Conservation (phyloP, 345 rosid species). For the Eucalyptus guilfoylei region DNA sequence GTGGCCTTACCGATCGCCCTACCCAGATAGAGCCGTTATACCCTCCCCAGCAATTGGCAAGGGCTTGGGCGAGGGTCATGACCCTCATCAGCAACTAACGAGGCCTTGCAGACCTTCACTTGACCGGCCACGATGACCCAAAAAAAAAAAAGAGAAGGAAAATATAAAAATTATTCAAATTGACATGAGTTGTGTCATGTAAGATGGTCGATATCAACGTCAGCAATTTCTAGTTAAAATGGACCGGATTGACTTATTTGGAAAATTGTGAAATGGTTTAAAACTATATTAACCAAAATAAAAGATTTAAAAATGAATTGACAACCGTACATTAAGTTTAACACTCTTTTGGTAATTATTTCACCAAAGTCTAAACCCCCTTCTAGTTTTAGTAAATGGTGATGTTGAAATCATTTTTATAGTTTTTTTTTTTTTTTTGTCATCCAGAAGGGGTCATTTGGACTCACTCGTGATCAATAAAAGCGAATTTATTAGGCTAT, state of each 20-base stretch:
- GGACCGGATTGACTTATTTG: accelerated
- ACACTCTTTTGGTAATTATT: too few species aligned
- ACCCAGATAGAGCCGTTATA: neutral
- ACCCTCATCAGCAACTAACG: accelerated
- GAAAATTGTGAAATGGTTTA: too few species aligned
- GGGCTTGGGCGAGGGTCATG: neutral
- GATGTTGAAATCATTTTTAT: neutral
- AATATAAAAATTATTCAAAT: neutral
- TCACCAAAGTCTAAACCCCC: neutral
- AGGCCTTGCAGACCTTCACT: neutral
- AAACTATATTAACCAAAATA: too few species aligned
- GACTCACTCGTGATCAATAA: neutral
- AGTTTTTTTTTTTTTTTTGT: neutral
- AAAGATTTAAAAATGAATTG: accelerated
- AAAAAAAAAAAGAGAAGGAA: neutral
- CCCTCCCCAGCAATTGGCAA: neutral
- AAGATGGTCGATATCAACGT: accelerated
- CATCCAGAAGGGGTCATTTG: neutral
- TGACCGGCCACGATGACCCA: accelerated
- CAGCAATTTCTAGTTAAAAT: too few species aligned
- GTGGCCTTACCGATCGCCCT: accelerated
- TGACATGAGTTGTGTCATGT: accelerated
- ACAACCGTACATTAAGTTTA: too few species aligned
- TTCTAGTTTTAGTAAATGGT: neutral
- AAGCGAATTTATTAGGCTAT: neutral